Conservation (phyloP, 495 filamentous ascomycete genomes). For the Annulohypoxylon nitens region DNA sequence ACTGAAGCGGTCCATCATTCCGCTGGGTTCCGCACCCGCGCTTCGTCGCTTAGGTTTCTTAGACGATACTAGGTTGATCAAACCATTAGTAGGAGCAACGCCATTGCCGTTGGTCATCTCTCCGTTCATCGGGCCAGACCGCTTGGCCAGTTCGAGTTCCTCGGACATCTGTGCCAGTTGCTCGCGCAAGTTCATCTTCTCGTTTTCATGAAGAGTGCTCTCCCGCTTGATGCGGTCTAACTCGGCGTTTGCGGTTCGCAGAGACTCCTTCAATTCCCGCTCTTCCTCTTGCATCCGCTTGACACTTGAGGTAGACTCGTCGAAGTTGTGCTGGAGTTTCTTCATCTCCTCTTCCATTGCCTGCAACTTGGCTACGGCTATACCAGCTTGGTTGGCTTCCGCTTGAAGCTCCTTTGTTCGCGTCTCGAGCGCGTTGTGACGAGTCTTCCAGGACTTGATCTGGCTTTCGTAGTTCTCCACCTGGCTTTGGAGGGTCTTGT, state of each 20-base stretch:
- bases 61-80: slow-evolving; percentile 96
- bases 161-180: slow-evolving; percentile 93
- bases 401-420: slow-evolving; percentile 92
- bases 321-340: slow-evolving; percentile 85
- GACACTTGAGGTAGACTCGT: slow-evolving; percentile 86
- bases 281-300: slow-evolving; percentile 96
- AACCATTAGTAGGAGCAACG: slow-evolving; percentile 72
- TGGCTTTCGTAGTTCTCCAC: slow-evolving; percentile 97
- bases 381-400: slow-evolving; percentile 98
- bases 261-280: slow-evolving; percentile 79
- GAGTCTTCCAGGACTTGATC: slow-evolving; percentile 91
- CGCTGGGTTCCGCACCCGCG: slow-evolving; percentile 87
- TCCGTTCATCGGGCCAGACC: slow-evolving; percentile 71
- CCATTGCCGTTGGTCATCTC: slow-evolving; percentile 77
- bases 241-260: slow-evolving; percentile 80
- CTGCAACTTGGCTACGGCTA: slow-evolving; percentile 85
- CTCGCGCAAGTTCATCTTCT: slow-evolving; percentile 85
- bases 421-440: slow-evolving; percentile 91
- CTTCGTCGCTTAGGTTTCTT: slow-evolving; percentile 98
- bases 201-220: slow-evolving; percentile 78
- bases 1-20: slow-evolving; percentile 84
- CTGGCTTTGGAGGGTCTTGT: slow-evolving; percentile 87
- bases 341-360: slow-evolving; percentile 96
- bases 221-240: slow-evolving; percentile 78
- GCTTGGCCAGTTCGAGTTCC: slow-evolving; percentile 87